Base-by-base conservation (phyloP, 1,284 basidiomycete species). In the Peniophora sp. region DNA sequence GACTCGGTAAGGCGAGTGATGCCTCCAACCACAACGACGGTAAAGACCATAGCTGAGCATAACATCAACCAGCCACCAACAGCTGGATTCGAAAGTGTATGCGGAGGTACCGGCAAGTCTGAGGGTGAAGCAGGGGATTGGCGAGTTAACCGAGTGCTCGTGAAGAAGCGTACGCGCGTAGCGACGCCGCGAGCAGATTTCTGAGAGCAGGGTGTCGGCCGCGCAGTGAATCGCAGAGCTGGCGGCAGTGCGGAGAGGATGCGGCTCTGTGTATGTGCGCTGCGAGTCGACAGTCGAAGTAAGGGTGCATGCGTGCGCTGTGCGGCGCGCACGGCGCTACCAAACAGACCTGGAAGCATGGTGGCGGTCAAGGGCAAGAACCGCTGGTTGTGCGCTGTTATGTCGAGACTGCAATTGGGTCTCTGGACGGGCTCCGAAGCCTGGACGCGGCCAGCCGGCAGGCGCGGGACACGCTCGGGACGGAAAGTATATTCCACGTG, bases 1-100 rank as follows among this genome's bases (percentile, higher is more conserved):
- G 93, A 97, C 70, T 99, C 97, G 3, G 97, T 99, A 54, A 99
- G 79, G 41, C 97, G 87, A 2, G 97, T 99, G 49, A 99, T 81
- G 10, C 96, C 97, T 35, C 97, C 97, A 3, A 99, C 92, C 47
- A 99, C 85, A 59, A 98, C 87, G 65, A 99, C 92, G 23, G 83
- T 83, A 60, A 97, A 89, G 23, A 97, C 92, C 41, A 99, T 74
- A 3, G 81, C 82, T 0, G 92, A 89, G 17, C 91, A 93, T 36
- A 78, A 66, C 61, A 94, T 76, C 17, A 98, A 79, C 88, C 95
- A 97, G 55, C 79, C 71, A 16, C 80, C 85, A 3, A 98, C 89
- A 11, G 82, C 70, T 0, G 85, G 87, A 1, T 85, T 74, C 8
- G 93, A 83, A 22, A 92, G 74, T 41, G 38, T 17, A 41, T 41